Evolutionary conservation across 352 stramenopile species (phyloP).

Genomic region (Peronospora farinosa): DNA sequence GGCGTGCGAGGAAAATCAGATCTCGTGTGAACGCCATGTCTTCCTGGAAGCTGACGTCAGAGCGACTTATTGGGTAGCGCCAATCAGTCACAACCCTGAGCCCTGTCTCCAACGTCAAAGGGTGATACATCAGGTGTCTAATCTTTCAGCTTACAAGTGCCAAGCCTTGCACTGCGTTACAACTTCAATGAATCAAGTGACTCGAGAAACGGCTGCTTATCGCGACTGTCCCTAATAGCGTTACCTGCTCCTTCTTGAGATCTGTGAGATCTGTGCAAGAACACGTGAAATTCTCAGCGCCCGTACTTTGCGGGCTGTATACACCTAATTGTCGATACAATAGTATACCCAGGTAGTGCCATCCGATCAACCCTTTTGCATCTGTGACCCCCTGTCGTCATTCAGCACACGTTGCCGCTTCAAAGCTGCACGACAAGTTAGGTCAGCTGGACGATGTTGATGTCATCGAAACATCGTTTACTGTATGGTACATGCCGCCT

Average conservation of each 20-base stretch:
- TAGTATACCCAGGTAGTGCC: too few species aligned
- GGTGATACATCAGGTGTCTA: constrained; percentile 1
- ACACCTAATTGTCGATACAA: background rate
- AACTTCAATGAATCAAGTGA: constrained; percentile 4
- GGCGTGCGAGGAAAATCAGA: constrained; percentile 21
- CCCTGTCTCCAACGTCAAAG: constrained; percentile 4
- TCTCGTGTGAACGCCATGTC: background rate
- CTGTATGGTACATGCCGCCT: too few species aligned
- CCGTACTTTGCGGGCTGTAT: too few species aligned
- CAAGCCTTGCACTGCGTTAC: background rate
- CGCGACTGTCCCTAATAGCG: background rate
- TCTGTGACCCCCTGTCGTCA: constrained; percentile 2
- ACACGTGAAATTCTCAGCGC: constrained; percentile 4
- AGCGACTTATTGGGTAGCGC: constrained; percentile 21
- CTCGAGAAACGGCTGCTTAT: constrained; percentile 4
- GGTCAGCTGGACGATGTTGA: too few species aligned
- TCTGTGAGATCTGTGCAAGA: too few species aligned
- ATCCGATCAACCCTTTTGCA: too few species aligned
- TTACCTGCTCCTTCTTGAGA: background rate
- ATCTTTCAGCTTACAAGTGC: constrained; percentile 3
- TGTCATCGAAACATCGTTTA: too few species aligned
- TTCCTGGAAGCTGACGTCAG: constrained; percentile 3
- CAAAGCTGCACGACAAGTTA: background rate
- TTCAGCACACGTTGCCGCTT: background rate
- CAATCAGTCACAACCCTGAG: constrained; percentile 9